Percentiles rank a stretch among this genome's conserved stretches.
Evolutionary conservation across 345 rosid species (phyloP).

Genomic region (Salix exigua): DNA sequence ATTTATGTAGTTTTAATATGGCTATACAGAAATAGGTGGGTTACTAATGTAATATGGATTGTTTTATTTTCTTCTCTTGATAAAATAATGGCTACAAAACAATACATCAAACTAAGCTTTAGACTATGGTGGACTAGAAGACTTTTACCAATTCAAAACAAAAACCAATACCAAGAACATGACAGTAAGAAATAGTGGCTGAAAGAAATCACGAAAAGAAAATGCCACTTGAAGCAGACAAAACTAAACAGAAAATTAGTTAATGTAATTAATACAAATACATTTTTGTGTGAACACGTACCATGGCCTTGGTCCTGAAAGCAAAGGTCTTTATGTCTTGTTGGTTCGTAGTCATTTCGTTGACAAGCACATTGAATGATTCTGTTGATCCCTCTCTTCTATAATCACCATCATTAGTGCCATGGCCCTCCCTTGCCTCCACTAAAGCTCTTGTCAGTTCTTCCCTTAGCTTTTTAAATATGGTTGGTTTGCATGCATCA

Average conservation of each 20-base stretch:
- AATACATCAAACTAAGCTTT: not conserved
- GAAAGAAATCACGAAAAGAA: not conserved
- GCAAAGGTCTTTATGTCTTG: constrained; percentile 77
- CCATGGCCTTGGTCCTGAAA: constrained; percentile 76
- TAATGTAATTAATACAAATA: not conserved
- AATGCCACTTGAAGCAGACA: not conserved
- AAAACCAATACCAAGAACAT: not conserved
- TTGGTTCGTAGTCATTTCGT: constrained; percentile 52
- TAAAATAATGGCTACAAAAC: not conserved
- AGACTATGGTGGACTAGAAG: not conserved
- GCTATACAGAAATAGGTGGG: too few relatives aligned
- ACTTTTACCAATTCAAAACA: not conserved
- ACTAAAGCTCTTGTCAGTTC: constrained; percentile 71
- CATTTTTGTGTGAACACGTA: constrained; percentile 15
- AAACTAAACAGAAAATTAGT: not conserved
- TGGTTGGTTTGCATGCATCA: constrained; percentile 27
- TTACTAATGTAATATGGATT: not conserved
- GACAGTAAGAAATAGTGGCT: not conserved
- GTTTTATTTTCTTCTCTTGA: not conserved
- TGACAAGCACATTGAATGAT: constrained; percentile 72
- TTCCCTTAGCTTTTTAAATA: constrained; percentile 44
- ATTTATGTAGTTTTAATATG: not conserved
- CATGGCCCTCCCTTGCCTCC: constrained; percentile 51
- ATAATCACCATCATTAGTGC: constrained; percentile 22
- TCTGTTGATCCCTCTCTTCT: constrained; percentile 39